Conservation (phyloP, 371 early-diverging fungal species). For the Syncephalis fuscata region DNA sequence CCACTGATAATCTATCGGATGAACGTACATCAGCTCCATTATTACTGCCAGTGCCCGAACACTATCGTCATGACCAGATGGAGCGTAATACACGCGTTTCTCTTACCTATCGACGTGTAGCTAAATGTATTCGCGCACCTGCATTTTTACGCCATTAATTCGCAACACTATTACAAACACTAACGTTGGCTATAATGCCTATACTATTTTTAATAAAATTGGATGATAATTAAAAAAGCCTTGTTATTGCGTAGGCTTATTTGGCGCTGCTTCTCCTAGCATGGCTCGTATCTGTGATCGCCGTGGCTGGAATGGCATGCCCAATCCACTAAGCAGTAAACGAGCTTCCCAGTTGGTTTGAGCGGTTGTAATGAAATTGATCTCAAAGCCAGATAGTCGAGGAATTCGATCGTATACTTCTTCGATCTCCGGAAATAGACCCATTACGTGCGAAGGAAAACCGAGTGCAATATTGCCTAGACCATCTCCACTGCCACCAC, state of each 20-base stretch:
- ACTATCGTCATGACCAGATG: background rate
- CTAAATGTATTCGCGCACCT: slow-evolving; percentile 1
- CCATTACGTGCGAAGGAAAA: slow-evolving; percentile 63
- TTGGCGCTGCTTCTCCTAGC: slow-evolving; percentile 3
- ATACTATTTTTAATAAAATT: no score
- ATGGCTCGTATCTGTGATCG: slow-evolving; percentile 1
- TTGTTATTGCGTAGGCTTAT: no score
- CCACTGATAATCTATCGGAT: slow-evolving; percentile 14
- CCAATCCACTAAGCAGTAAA: slow-evolving; percentile 73
- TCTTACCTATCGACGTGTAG: slow-evolving; percentile 13
- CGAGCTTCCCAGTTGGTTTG: slow-evolving; percentile 66
- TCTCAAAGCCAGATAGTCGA: slow-evolving; percentile 67
- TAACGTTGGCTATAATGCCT: no score
- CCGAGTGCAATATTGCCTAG: slow-evolving; percentile 73
- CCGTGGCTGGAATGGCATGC: slow-evolving; percentile 54
- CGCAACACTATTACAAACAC: no score
- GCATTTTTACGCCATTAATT: no score
- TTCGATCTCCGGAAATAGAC: slow-evolving; percentile 93
- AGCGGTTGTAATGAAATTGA: slow-evolving; percentile 74
- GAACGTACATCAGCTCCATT: slow-evolving; percentile 11
- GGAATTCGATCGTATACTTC: slow-evolving; percentile 86
- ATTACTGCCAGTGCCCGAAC: slow-evolving; percentile 2
- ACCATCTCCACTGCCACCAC: slow-evolving; percentile 57
- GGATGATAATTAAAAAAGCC: no score
- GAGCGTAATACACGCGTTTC: slow-evolving; percentile 13